Evolutionary conservation across 139 green algal species (phyloP).

Genomic region (Picochlorum sp.): DNA sequence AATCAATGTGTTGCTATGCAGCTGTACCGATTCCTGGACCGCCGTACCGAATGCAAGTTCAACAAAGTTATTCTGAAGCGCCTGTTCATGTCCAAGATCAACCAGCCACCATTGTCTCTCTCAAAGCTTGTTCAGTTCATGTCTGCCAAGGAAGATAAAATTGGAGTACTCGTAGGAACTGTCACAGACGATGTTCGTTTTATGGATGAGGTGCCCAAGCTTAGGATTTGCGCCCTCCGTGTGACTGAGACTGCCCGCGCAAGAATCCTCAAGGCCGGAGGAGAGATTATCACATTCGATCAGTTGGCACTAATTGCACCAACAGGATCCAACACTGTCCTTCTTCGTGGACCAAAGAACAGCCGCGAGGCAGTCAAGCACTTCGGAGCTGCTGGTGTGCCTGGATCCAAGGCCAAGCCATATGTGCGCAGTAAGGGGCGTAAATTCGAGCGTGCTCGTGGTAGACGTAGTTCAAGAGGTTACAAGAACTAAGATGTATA

Average conservation of each 20-base stretch:
- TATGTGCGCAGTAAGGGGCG: constrained; percentile 94
- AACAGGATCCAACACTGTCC: constrained; percentile 81
- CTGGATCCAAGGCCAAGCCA: constrained; percentile 80
- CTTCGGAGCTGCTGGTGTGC: constrained; percentile 90
- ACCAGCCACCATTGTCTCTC: constrained; percentile 90
- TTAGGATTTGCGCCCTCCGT: constrained; percentile 79
- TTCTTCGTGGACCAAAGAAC: constrained; percentile 94
- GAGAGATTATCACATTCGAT: constrained; percentile 97
- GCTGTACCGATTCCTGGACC: constrained; percentile 95
- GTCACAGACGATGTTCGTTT: constrained; percentile 93
- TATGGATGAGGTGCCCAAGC: constrained; percentile 80
- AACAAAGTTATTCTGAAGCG: constrained; percentile 97
- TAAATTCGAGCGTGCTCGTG: constrained; percentile 99
- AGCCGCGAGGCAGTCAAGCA: constrained; percentile 92
- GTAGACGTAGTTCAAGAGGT: constrained; percentile 79
- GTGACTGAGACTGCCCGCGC: constrained; percentile 96
- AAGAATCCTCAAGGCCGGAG: constrained; percentile 92
- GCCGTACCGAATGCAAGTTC: constrained; percentile 90
- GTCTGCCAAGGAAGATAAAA: constrained; percentile 84
- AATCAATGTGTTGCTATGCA: constrained; percentile 33
- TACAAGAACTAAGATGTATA: constrained; percentile 76
- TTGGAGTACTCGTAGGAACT: constrained; percentile 89
- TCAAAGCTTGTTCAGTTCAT: constrained; percentile 90
- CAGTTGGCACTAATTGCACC: constrained; percentile 91
- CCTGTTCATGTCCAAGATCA: constrained; percentile 92